Evolutionary conservation across 192 early-diverging fungal genomes (phyloP).

Genomic region (Coemansia erecta): DNA sequence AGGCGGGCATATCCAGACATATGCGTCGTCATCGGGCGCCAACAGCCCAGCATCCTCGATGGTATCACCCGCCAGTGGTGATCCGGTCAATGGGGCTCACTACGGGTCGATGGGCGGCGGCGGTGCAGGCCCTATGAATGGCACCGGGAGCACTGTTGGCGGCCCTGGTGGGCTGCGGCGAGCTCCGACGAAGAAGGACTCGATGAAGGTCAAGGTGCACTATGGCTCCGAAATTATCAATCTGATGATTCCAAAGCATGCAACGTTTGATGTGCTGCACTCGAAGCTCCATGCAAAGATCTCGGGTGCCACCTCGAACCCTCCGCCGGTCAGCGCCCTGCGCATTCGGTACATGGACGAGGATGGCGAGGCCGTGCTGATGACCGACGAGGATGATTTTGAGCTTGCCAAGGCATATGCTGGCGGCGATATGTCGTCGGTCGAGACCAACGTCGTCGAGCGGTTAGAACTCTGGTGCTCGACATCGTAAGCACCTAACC

Average conservation of each 20-base stretch:
- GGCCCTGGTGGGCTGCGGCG: slow-evolving; percentile 28
- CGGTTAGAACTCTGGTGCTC: slow-evolving; percentile 61
- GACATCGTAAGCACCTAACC: slow-evolving; percentile 1
- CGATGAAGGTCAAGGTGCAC: slow-evolving; percentile 55
- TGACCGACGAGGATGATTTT: slow-evolving; percentile 91
- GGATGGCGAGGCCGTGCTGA: slow-evolving; percentile 77
- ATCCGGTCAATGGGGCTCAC: slow-evolving; percentile 3
- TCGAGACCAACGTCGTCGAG: slow-evolving; percentile 52
- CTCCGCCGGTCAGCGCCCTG: slow-evolving; percentile 32
- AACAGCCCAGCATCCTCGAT: slow-evolving; percentile 30
- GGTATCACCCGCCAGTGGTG: slow-evolving; percentile 16
- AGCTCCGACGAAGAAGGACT: slow-evolving; percentile 46
- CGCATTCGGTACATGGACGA: slow-evolving; percentile 84
- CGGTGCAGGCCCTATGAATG: slow-evolving; percentile 18
- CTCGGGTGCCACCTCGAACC: slow-evolving; percentile 3
- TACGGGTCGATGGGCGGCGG: slow-evolving; percentile 26
- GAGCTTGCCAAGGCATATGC: slow-evolving; percentile 65
- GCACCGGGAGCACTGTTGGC: slow-evolving; percentile 3
- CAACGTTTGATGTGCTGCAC: slow-evolving; percentile 38
- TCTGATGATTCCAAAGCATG: slow-evolving; percentile 40
- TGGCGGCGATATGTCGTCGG: slow-evolving; percentile 52
- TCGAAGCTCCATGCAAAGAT: slow-evolving; percentile 40
- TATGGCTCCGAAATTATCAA: slow-evolving; percentile 45
- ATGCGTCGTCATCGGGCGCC: slow-evolving; percentile 19
- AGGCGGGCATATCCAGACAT: slow-evolving; percentile 8